Conservation (phyloP, 2,329 filamentous ascomycete species). For the Sphaerulina populicola region DNA sequence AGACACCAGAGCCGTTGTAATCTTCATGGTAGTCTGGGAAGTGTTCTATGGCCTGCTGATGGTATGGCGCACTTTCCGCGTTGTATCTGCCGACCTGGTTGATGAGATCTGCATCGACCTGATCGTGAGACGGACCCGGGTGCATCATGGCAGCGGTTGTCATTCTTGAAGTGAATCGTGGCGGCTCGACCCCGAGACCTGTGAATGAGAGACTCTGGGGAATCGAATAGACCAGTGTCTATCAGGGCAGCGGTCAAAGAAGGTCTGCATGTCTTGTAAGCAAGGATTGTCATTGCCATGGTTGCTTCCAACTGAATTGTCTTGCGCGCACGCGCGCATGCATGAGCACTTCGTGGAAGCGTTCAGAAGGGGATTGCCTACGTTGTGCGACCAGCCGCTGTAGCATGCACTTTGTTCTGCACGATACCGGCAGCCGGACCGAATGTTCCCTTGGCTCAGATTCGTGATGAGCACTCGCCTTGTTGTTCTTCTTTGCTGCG, state of each 20-base stretch:
- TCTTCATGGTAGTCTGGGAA: constrained; percentile 30
- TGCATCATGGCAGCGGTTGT: constrained; percentile 23
- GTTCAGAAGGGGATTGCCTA: constrained; percentile 18
- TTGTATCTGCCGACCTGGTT: constrained; percentile 38
- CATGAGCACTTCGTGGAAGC: constrained; percentile 20
- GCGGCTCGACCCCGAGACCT: constrained; percentile 19
- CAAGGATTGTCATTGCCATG: constrained; percentile 23
- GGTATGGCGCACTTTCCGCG: constrained; percentile 25
- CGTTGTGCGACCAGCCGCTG: constrained; percentile 29
- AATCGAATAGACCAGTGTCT: constrained; percentile 13
- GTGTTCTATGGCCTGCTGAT: constrained; percentile 28
- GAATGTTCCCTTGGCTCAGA: constrained; percentile 23
- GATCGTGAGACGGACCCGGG: constrained; percentile 20
- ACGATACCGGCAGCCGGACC: constrained; percentile 14
- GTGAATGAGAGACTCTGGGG: constrained; percentile 13
- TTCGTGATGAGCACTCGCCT: constrained; percentile 20
- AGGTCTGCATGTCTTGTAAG: constrained; percentile 32
- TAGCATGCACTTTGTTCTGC: constrained; percentile 25
- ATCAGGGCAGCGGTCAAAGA: constrained; percentile 14
- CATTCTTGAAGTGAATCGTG: constrained; percentile 20
- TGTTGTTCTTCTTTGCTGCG: constrained; percentile 23
- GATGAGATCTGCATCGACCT: constrained; percentile 33
- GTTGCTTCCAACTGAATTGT: constrained; percentile 26
- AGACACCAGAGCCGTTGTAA: constrained; percentile 28
- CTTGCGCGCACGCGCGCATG: constrained; percentile 22